A percentile compares a stretch with the other conserved stretches of the same genome.
These are phyloP conservation scores for Pseudoturritis turrita DNA, from an alignment of 345 rosid genomes.

Conservation along the genomic window DNA sequence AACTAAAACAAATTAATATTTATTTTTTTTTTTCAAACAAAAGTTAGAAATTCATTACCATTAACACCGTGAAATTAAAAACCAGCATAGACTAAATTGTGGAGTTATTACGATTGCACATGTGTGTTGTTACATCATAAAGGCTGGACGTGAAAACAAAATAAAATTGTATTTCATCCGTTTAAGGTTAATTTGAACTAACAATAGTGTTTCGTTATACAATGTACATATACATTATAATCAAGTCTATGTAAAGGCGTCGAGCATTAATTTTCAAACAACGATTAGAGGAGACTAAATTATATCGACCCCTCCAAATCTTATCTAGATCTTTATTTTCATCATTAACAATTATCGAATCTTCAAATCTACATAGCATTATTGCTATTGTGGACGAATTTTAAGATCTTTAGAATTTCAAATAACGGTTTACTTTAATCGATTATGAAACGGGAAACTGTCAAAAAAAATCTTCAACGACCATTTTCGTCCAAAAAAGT, in stretches of 20 bases:
- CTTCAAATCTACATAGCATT: neutral
- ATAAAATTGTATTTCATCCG: neutral
- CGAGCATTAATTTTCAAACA: conserved; percentile 6
- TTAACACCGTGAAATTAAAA: too few relatives aligned
- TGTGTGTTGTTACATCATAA: too few relatives aligned
- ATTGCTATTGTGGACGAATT: neutral
- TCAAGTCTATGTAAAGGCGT: neutral
- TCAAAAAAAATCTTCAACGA: too few relatives aligned
- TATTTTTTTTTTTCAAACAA: too few relatives aligned
- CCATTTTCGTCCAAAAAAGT: too few relatives aligned
- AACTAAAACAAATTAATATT: too few relatives aligned
- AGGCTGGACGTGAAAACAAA: too few relatives aligned
- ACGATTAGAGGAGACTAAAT: conserved; percentile 15
- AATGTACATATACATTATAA: neutral
- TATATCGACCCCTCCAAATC: conserved; percentile 30
- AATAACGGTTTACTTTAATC: neutral
- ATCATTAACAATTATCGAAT: conserved; percentile 23
- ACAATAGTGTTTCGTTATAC: neutral
- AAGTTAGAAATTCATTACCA: too few relatives aligned
- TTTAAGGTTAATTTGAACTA: neutral
- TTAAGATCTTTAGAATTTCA: neutral
- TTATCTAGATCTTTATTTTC: conserved; percentile 24
- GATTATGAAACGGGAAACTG: too few relatives aligned
- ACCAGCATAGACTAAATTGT: too few relatives aligned
- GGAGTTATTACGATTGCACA: too few relatives aligned